Evolutionary conservation across 83 land plant genomes (phyloP), one percentile per base, ranked within the genome.

Genomic region (Diphasiastrum complanatum): DNA sequence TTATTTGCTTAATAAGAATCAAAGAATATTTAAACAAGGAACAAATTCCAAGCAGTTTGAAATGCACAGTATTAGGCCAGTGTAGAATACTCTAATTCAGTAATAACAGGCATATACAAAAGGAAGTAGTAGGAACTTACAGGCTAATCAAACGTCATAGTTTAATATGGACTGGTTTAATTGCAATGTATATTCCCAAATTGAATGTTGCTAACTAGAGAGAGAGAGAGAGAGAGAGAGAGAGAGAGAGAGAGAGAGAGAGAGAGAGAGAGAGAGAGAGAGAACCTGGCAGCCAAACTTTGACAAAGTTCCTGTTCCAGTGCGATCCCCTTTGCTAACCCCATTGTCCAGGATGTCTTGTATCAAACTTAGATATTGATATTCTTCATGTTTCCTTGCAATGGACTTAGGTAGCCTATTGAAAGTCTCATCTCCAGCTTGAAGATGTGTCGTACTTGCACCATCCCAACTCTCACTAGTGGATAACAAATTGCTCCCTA

Each of bases 241-340:
- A 54, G 35, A 28, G 14, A 16, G 23, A 60, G n/a, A n/a, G n/a
- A n/a, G n/a, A n/a, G n/a, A n/a, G n/a, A n/a, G n/a, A n/a, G n/a
- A n/a, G n/a, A n/a, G n/a, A n/a, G 26, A 51, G 56, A 12, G 38
- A 27, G 2, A 45, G 25, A 46, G 58, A 54, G 35, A 28, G 14
- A 16, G 23, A 60, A 92, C 98, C 91, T 92, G 96, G 73, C 95
- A 88, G 37, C 98, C 98, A 85, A 88, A 92, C 75, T 92, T 87
- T 23, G 97, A 85, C 19, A 92, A 49, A 33, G 97, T 92, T 38
- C 97, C 97, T 45, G 97, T 88, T 8, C 95, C 91, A 19, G 95
- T 92, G 62, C 95, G 77, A 66, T 92, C 97, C 45, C 81, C 88
- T 61, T 83, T 92, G 5, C 51, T 61, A 41, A 37, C 55, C n/a